Evolutionary conservation across 768 basidiomycete species (phyloP), one percentile per base, ranked within the genome.

Genomic region (Boletellus emodensis): DNA sequence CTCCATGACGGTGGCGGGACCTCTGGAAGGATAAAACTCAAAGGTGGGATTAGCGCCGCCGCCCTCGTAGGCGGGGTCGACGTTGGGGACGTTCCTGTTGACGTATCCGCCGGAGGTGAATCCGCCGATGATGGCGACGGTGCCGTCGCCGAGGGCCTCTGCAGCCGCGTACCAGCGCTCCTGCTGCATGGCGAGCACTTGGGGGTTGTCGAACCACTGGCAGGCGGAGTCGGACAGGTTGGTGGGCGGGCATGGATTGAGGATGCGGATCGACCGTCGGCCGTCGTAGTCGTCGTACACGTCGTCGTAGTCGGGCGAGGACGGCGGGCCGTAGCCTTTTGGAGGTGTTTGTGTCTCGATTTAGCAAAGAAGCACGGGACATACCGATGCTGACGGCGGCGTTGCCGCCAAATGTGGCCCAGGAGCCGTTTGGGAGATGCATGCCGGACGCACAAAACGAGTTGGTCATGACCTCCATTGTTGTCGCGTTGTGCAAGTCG

Each of bases 231-330:
- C 71, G 20, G 72, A 61, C 52, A 82, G 68, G 57, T 81, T 69
- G 52, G 66, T 55, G 33, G 65, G 59, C 37, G 63, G 71, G 64
- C 92, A 94, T 6, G 90, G 85, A 54, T 85, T 83, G 50, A 96
- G 72, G 54, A 93, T 69, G 34, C 92, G 87, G 58, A 94, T 90
- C 18, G 86, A 75, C 48, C 77, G 80, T n/a, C 80, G 74, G 42
- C 94, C 92, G 58, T 92, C 90, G 45, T 81, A 88, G 66, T 94
- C 85, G 43, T 80, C 73, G 66, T 90, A 94, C 13, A 70, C 72
- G 42, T 78, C 64, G 60, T 88, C 85, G 70, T 75, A 86, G 15
- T 8, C 11, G 0, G 50, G 0, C 0, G 60, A 55, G 1, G 56
- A 54, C 0, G 54, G 46, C 0, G 63, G 42, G 2, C 75, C 82